Percentiles rank a stretch among this genome's conserved stretches.
These are phyloP conservation scores for Plectosphaerella cucumerina DNA, from an alignment of 2,329 filamentous ascomycete species.

Conservation along the genomic window DNA sequence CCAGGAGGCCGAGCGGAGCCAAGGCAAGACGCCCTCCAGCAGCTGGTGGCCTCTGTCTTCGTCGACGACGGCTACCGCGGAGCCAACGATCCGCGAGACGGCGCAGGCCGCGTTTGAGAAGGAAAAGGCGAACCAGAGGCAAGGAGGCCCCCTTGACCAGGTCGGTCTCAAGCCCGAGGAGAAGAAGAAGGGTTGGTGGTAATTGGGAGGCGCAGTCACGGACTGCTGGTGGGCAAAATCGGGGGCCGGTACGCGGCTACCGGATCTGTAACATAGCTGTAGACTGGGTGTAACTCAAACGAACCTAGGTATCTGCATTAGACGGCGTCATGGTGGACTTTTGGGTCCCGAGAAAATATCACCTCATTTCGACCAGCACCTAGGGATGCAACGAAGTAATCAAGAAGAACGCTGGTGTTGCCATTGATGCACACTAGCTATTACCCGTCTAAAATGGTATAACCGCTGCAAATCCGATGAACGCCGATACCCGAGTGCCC, in stretches of 20 bases:
- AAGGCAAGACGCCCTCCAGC: background rate
- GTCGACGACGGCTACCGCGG: constrained; percentile 22
- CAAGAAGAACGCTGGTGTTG: no score
- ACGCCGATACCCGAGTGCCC: no score
- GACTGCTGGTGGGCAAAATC: background rate
- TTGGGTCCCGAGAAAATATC: constrained; percentile 4
- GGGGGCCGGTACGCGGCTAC: background rate
- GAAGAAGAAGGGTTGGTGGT: constrained; percentile 45
- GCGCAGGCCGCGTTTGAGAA: constrained; percentile 40
- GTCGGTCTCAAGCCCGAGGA: constrained; percentile 31
- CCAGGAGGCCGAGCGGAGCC: background rate
- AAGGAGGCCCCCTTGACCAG: constrained; percentile 46
- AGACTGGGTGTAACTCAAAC: constrained; percentile 1
- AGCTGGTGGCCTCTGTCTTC: constrained; percentile 33
- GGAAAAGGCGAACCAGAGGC: constrained; percentile 47
- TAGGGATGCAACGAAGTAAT: no score
- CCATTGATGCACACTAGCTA: no score
- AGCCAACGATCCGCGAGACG: constrained; percentile 29
- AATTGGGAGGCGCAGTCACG: background rate
- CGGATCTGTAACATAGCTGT: constrained; percentile 32
- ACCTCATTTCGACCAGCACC: background rate
- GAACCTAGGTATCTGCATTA: constrained; percentile 11
- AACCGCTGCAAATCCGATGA: no score
- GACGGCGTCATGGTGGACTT: constrained; percentile 11
- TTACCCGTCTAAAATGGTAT: no score